A percentile compares a stretch with the other conserved stretches of the same genome.
Conservation (phyloP, 2,329 filamentous ascomycete genomes). For the Metarhizium rileyi region DNA sequence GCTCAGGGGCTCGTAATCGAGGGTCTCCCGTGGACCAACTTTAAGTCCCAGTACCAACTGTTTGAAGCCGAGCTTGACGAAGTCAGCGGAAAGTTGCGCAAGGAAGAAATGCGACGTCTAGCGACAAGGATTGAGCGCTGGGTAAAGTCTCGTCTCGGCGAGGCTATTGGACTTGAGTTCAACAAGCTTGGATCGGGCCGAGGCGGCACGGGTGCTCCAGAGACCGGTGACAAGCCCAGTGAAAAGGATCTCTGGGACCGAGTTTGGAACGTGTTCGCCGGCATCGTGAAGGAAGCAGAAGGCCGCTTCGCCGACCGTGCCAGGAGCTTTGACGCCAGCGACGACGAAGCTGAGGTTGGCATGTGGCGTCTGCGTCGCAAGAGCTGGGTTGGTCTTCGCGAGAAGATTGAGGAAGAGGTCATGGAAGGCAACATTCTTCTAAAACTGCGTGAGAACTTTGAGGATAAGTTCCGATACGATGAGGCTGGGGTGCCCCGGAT, state of each 20-base stretch:
- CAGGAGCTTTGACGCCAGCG: conserved; percentile 84
- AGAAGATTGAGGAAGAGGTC: conserved; percentile 92
- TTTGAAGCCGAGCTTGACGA: conserved; percentile 89
- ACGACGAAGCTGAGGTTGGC: conserved; percentile 84
- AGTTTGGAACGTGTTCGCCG: conserved; percentile 79
- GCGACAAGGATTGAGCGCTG: conserved; percentile 87
- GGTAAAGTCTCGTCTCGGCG: conserved; percentile 79
- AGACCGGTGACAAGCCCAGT: conserved; percentile 61
- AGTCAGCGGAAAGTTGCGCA: conserved; percentile 72
- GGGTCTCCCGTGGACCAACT: conserved; percentile 80
- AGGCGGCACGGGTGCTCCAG: conserved; percentile 71
- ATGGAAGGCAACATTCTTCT: conserved; percentile 95
- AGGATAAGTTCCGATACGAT: conserved; percentile 98
- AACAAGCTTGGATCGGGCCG: conserved; percentile 89
- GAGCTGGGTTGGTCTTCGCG: conserved; percentile 82
- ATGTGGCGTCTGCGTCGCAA: conserved; percentile 89
- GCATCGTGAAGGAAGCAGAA: conserved; percentile 78
- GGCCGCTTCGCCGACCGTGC: conserved; percentile 77
- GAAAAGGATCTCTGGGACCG: conserved; percentile 94
- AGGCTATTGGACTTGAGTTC: conserved; percentile 87
- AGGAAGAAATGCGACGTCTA: conserved; percentile 91
- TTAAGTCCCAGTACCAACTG: conserved; percentile 65
- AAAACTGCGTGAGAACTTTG: conserved; percentile 95
- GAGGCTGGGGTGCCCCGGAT: conserved; percentile 89
- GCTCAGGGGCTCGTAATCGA: conserved; percentile 66